Evolutionary conservation across 2,329 filamentous ascomycete species (phyloP), one percentile per base, ranked within the genome.

Genomic region (Pseudogymnoascus sp.): DNA sequence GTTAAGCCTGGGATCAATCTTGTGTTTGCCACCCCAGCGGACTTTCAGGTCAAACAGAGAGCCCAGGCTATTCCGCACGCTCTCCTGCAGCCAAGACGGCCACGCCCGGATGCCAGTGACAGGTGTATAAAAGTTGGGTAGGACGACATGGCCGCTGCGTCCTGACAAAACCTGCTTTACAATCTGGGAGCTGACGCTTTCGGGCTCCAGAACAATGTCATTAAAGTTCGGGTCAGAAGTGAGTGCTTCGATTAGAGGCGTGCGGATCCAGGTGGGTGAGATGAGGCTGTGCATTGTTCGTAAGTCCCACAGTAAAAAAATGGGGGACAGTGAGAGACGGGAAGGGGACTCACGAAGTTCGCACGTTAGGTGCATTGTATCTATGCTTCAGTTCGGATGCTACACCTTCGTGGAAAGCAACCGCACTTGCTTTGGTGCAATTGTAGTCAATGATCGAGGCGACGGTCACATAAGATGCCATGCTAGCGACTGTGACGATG

Each of bases 181-280:
- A 59, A 89, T 77, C 8, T 76, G 78, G 66, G 86, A 81, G 0
- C 85, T 83, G 20, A 90, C 85, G 2, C 81, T 84, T 72, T 84
- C 83, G 0, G 84, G 78, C 65, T 83, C 76, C 65, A 88, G 73
- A 38, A 81, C 69, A 1, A 79, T 77, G 63, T 79, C 71, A 14
- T 82, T 64, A 67, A 81, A 85, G 0, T 74, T 74, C 64, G 76
- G 72, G 50, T 75, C 75, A 8, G 78, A 75, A 5, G 76, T 73
- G 65, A 86, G 79, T 1, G 79, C 79, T 20, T 75, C 74, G 64
- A 86, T 86, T 16, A 88, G 75, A 41, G 78, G 72, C 2, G 79
- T 89, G 67, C 77, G 80, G 67, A 78, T 84, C 73, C 83, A 87
- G 58, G 77, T 81, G 66, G 84, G 86, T 65, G 83, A 82, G 59